Evolutionary conservation across 805 yeast species (phyloP).

Genomic region (Isabelozyma gotoi): DNA sequence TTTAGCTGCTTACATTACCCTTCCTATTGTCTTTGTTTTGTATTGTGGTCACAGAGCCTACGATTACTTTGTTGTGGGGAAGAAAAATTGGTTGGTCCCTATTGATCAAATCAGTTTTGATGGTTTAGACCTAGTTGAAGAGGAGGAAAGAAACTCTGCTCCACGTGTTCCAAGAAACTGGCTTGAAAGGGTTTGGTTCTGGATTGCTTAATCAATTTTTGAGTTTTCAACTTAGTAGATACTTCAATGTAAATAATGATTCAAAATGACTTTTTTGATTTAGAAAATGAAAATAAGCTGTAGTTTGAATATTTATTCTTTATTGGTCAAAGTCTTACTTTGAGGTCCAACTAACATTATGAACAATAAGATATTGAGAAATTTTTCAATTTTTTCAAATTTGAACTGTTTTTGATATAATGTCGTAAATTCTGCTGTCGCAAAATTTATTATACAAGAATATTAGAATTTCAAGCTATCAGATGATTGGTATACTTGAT

Average conservation of each 20-base stretch:
- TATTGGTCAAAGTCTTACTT: too few relatives aligned
- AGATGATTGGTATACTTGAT: too few relatives aligned
- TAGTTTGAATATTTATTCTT: too few relatives aligned
- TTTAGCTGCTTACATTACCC: constrained; percentile 69
- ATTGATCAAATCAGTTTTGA: constrained; percentile 58
- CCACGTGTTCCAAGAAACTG: constrained; percentile 40
- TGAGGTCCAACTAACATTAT: too few relatives aligned
- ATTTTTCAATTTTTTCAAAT: too few relatives aligned
- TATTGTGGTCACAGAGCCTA: constrained; percentile 59
- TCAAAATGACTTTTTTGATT: background rate
- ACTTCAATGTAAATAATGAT: too few relatives aligned
- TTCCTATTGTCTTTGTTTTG: constrained; percentile 54
- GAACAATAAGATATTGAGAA: too few relatives aligned
- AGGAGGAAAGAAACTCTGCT: constrained; percentile 41
- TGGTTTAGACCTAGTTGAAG: constrained; percentile 62
- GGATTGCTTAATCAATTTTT: constrained; percentile 38
- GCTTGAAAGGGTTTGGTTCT: constrained; percentile 47
- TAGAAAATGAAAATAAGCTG: too few relatives aligned
- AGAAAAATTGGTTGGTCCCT: constrained; percentile 44
- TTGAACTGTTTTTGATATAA: too few relatives aligned
- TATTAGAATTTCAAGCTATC: too few relatives aligned
- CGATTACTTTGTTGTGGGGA: constrained; percentile 27
- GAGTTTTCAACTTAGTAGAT: background rate
- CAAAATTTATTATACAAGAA: too few relatives aligned
- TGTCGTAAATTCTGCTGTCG: too few relatives aligned